A percentile compares a stretch with the other conserved stretches of the same genome.
These are phyloP conservation scores for Xylaria arbuscula DNA, from an alignment of 2,329 filamentous ascomycete genomes.

Conservation along the genomic window DNA sequence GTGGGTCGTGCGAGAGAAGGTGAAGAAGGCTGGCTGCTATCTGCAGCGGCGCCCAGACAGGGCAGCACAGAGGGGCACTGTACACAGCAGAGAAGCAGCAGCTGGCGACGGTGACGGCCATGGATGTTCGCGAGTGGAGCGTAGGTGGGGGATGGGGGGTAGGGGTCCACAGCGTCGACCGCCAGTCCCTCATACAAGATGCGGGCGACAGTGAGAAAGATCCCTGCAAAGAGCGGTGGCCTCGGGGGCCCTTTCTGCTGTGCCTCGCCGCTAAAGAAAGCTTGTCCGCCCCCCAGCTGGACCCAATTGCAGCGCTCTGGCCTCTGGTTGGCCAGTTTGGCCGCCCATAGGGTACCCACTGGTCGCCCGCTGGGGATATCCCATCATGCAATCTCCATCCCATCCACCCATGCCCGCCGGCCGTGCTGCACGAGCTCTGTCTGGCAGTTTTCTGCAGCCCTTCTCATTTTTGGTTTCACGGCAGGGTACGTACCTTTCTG, in stretches of 20 bases:
- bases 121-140: background rate
- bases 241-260: slow-evolving; percentile 43
- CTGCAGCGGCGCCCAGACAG: slow-evolving; percentile 2
- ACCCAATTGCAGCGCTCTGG: background rate
- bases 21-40: slow-evolving; percentile 12
- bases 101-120: slow-evolving; percentile 1
- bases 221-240: slow-evolving; percentile 51
- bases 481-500: slow-evolving; percentile 25
- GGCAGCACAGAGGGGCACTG: background rate
- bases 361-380: background rate
- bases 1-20: slow-evolving; percentile 12
- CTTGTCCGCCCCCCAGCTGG: slow-evolving; percentile 34
- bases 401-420: slow-evolving; percentile 16
- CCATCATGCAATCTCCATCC: slow-evolving; percentile 33
- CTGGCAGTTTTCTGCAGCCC: slow-evolving; percentile 38
- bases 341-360: background rate
- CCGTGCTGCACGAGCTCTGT: slow-evolving; percentile 19
- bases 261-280: slow-evolving; percentile 38
- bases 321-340: slow-evolving; percentile 21
- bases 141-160: slow-evolving; percentile 33
- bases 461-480: slow-evolving; percentile 33
- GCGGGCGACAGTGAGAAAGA: slow-evolving; percentile 43
- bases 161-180: slow-evolving; percentile 44
- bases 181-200: slow-evolving; percentile 49
- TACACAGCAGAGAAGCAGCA: too few species aligned